phyloP scores from a whole-genome alignment of 208 protist species.

The Leishmania major region DNA sequence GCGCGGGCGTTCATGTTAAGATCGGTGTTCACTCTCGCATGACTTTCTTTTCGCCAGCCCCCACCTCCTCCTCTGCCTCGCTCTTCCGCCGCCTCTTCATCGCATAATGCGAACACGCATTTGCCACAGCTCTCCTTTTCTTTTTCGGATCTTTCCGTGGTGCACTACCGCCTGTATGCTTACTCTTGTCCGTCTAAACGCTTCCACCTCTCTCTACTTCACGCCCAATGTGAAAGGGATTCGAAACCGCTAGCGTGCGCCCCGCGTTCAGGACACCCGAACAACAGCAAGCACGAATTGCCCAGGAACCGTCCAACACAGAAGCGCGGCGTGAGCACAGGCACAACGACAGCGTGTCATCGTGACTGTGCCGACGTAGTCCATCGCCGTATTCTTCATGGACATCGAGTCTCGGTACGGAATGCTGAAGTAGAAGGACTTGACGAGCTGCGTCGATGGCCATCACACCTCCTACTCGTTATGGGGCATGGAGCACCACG shows the following conservation, averaged over 20 bases:
- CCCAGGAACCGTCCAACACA: conserved; percentile 28
- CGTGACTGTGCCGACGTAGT: conserved; percentile 25
- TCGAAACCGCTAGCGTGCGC: neutral
- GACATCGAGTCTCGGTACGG: conserved; percentile 38
- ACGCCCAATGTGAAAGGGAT: neutral
- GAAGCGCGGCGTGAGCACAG: conserved; percentile 20
- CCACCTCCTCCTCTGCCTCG: neutral
- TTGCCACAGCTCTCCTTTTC: neutral
- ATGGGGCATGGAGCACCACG: conserved; percentile 34
- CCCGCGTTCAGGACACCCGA: neutral
- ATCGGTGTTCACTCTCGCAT: neutral
- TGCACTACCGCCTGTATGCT: neutral
- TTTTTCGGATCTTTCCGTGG: neutral
- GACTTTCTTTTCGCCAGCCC: neutral
- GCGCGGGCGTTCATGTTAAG: neutral
- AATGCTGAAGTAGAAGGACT: conserved; percentile 29
- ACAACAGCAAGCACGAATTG: conserved; percentile 6
- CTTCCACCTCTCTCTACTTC: neutral
- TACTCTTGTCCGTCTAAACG: neutral
- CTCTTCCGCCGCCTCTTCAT: neutral
- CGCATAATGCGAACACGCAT: neutral
- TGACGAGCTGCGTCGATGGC: conserved; percentile 3
- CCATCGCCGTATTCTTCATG: conserved; percentile 40
- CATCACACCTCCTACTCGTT: conserved; percentile 35
- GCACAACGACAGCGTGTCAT: conserved; percentile 12